A percentile compares a stretch with the other conserved stretches of the same genome.
These are phyloP conservation scores for Rhodocollybia butyracea DNA, from an alignment of 768 basidiomycete species.

Conservation along the genomic window DNA sequence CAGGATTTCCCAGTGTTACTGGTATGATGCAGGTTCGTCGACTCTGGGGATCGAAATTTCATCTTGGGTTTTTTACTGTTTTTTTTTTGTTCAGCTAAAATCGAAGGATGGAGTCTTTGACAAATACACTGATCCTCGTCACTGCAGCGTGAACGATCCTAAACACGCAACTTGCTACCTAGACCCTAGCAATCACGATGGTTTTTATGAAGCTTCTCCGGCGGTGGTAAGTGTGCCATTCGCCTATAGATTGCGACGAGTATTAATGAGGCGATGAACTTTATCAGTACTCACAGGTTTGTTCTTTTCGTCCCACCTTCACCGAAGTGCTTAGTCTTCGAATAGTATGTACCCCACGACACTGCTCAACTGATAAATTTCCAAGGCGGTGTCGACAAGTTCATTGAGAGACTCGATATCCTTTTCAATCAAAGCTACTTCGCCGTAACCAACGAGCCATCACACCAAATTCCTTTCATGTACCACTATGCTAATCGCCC, in stretches of 20 bases:
- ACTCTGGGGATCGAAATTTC: background rate
- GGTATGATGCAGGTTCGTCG: constrained; percentile 59
- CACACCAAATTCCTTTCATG: constrained; percentile 68
- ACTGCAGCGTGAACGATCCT: constrained; percentile 65
- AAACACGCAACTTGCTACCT: constrained; percentile 56
- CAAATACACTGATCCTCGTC: constrained; percentile 57
- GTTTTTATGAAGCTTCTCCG: constrained; percentile 67
- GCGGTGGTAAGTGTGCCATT: constrained; percentile 41
- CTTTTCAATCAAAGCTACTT: constrained; percentile 61
- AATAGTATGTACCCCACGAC: constrained; percentile 64
- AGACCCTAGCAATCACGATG: constrained; percentile 51
- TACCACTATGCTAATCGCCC: constrained; percentile 66
- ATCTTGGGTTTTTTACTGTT: background rate
- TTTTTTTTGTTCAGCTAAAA: constrained; percentile 37
- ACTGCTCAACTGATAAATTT: constrained; percentile 58
- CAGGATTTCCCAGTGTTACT: constrained; percentile 39
- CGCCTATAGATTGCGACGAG: background rate
- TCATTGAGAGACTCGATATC: constrained; percentile 53
- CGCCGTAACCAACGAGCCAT: constrained; percentile 61
- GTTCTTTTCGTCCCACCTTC: constrained; percentile 5
- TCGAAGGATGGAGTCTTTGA: constrained; percentile 57
- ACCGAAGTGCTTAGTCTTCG: background rate
- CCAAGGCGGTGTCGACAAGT: constrained; percentile 54
- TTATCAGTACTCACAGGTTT: constrained; percentile 55
- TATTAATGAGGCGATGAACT: background rate